Base-by-base conservation (phyloP, 768 basidiomycete species). In the Suillus clintonianus region DNA sequence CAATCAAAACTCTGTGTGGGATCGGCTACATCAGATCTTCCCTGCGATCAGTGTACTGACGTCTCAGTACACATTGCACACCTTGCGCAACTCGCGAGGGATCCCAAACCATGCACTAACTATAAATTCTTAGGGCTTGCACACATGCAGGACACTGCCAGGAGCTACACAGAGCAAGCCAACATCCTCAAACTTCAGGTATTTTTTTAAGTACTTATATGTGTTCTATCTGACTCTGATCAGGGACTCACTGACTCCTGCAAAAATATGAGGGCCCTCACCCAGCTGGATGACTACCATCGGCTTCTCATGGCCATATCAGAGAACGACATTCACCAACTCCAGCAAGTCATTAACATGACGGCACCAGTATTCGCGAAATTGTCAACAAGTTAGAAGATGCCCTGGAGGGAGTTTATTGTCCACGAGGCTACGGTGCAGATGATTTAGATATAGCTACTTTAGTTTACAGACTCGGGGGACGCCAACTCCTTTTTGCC, bases 391-490 rank as follows among this genome's bases (percentile, higher is more conserved):
- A 32, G 30, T 59, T 69, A 41, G 58, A 67, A 27, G 27, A 32
- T 0, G 59, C 66, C 3, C 13, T 65, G 32, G 60, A 41, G 32
- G 32, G 56, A 6, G 34, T 51, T 5, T 62, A 62, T 56, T n/a
- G 53, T 11, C 42, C 60, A 11, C 47, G 42, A 45, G 32, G 55
- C 27, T 67, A 43, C 54, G 42, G 19, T 11, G 11, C 27, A 1
- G 50, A 37, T n/a, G 66, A 55, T 11, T 32, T 60, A 14, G 68
- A 70, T 24, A 50, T 70, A 17, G 51, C 66, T 2, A 39, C 62
- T 2, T 53, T 70, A 15, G 41, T 65, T 8, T 64, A 53, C 22
- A 37, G 59, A 2, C 56, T 69, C 22, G 68, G 68, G 19, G 69
- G 68, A 3, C 50, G 62, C 3, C 59, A 59, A 15, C 59, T 69